Conservation (phyloP, 441 rosid genomes). For the Adansonia madagascariensis region DNA sequence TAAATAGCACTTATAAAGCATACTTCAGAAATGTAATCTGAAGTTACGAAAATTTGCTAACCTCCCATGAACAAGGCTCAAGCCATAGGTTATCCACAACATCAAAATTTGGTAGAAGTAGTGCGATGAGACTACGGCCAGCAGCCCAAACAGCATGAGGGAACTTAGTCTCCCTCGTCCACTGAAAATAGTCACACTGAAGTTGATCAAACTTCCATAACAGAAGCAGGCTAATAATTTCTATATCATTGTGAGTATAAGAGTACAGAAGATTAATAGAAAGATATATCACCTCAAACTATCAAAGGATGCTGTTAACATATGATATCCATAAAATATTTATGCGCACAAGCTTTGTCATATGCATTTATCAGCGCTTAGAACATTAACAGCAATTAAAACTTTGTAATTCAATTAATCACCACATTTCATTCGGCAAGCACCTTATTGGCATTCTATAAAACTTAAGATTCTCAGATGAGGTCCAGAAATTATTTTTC, state of each 20-base stretch:
- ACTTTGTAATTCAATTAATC: background rate
- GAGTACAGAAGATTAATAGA: constrained; percentile 5
- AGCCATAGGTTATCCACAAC: constrained; percentile 89
- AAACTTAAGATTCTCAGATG: background rate
- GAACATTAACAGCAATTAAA: background rate
- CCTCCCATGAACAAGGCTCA: constrained; percentile 97
- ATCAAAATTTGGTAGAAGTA: constrained; percentile 84
- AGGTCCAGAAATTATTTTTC: constrained; percentile 1
- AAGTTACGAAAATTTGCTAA: constrained; percentile 28
- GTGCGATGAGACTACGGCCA: constrained; percentile 89
- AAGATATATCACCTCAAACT: background rate
- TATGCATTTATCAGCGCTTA: background rate
- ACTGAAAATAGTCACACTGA: constrained; percentile 44
- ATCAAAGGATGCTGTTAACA: background rate
- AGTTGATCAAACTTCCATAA: constrained; percentile 30
- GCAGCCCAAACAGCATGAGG: constrained; percentile 99
- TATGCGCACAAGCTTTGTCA: constrained; percentile 8
- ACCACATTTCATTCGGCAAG: background rate
- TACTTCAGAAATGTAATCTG: constrained; percentile 5
- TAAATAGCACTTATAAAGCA: constrained; percentile 1
- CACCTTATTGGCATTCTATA: background rate
- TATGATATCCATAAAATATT: background rate
- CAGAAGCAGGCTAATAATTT: background rate
- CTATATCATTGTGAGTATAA: background rate
- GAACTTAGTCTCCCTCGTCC: constrained; percentile 92